Evolutionary conservation across 2,329 filamentous ascomycete species (phyloP).

Genomic region (Fusarium piperis): DNA sequence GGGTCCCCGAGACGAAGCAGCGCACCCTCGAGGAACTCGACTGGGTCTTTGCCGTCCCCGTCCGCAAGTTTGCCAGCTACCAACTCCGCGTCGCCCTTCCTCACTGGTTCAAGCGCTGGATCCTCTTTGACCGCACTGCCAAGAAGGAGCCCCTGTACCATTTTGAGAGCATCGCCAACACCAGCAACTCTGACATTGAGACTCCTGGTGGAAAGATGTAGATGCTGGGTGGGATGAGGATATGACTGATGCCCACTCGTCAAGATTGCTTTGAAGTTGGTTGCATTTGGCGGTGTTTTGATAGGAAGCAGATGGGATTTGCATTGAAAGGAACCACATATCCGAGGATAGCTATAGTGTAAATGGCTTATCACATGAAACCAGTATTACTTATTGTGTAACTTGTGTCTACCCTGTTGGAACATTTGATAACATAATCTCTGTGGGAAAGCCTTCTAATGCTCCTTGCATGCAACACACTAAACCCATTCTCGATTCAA

Average conservation of each 20-base stretch:
- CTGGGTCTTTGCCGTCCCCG: constrained; percentile 60
- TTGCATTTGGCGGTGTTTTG: not conserved
- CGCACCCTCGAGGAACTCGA: constrained; percentile 61
- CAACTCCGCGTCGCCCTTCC: constrained; percentile 29
- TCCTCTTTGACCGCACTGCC: constrained; percentile 29
- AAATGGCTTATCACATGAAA: not conserved
- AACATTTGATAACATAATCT: too few relatives aligned
- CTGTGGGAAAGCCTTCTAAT: not conserved
- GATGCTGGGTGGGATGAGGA: not conserved
- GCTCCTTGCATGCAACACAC: not conserved
- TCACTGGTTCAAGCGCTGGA: constrained; percentile 35
- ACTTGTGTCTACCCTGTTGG: not conserved
- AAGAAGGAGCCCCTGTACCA: constrained; percentile 49
- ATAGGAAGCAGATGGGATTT: not conserved
- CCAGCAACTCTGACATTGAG: constrained; percentile 24
- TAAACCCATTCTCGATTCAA: not conserved
- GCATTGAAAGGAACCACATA: not conserved
- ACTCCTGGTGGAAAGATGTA: constrained; percentile 23
- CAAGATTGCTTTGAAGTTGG: not conserved
- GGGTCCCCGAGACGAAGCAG: constrained; percentile 64
- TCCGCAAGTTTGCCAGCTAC: constrained; percentile 53
- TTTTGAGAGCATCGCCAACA: constrained; percentile 44
- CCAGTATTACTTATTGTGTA: not conserved
- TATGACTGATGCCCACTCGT: constrained; percentile 19
- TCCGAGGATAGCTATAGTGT: not conserved